These are phyloP conservation scores for Boletus tylopilopsis DNA, from an alignment of 768 basidiomycete genomes.

Conservation along the genomic window DNA sequence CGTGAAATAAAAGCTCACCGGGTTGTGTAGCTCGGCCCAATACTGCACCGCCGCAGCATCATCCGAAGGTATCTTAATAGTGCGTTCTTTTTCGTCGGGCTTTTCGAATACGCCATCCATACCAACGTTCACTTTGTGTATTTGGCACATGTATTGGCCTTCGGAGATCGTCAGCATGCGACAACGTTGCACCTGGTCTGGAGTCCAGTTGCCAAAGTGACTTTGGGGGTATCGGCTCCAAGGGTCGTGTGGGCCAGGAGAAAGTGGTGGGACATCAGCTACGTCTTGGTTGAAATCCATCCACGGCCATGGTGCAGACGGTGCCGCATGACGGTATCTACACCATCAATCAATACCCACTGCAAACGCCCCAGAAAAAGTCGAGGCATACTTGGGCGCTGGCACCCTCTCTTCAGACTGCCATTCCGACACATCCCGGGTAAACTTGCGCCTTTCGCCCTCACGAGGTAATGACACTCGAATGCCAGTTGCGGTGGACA, in stretches of 20 bases:
- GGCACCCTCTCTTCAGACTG: slow-evolving; percentile 14
- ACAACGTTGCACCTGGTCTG: slow-evolving; percentile 36
- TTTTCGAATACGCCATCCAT: slow-evolving; percentile 15
- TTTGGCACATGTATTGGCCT: slow-evolving; percentile 8
- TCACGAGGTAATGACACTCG: slow-evolving; percentile 2
- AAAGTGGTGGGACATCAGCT: slow-evolving; percentile 7
- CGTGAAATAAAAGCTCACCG: slow-evolving; percentile 17
- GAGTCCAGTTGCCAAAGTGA: slow-evolving; percentile 55
- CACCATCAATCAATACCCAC: slow-evolving; percentile 16
- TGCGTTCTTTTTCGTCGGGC: background rate
- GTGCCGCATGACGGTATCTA: slow-evolving; percentile 36
- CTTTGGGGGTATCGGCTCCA: slow-evolving; percentile 48
- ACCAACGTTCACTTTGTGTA: slow-evolving; percentile 23
- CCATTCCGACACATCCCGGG: slow-evolving; percentile 14
- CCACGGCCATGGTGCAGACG: slow-evolving; percentile 42
- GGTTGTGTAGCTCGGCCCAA: slow-evolving; percentile 28
- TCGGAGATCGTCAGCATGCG: slow-evolving; percentile 29
- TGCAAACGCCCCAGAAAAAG: background rate
- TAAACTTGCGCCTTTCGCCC: background rate
- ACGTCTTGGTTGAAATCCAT: slow-evolving; percentile 33
- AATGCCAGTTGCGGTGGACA: slow-evolving; percentile 12
- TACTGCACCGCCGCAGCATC: slow-evolving; percentile 6
- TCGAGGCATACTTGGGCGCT: slow-evolving; percentile 19
- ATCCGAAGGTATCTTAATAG: slow-evolving; percentile 19
- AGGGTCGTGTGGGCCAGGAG: background rate